Conservation (phyloP, 1,139 yeast genomes). For the Geotrichum aggregatum region DNA sequence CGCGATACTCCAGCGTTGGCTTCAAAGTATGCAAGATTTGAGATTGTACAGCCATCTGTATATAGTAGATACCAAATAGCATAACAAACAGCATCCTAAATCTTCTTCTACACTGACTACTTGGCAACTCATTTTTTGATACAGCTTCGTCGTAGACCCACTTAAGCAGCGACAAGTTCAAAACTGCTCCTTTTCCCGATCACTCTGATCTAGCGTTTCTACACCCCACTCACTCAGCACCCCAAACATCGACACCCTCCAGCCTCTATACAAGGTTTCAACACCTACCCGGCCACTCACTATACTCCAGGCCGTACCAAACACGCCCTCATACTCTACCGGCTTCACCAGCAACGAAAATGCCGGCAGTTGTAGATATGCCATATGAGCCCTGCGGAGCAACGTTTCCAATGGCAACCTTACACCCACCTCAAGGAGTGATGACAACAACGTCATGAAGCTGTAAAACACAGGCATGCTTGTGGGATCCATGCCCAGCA, state of each 20-base stretch:
- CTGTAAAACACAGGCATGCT: slow-evolving; percentile 62
- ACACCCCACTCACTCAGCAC: slow-evolving; percentile 83
- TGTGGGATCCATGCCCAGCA: slow-evolving; percentile 65
- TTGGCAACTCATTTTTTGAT: too few relatives aligned
- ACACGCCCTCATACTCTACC: slow-evolving; percentile 46
- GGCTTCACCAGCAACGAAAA: slow-evolving; percentile 36
- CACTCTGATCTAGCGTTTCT: slow-evolving; percentile 45
- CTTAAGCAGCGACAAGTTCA: too few relatives aligned
- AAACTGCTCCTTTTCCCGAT: slow-evolving; percentile 38
- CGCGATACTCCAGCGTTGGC: slow-evolving; percentile 19
- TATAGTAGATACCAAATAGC: too few relatives aligned
- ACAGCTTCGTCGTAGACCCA: too few relatives aligned
- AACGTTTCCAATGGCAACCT: slow-evolving; percentile 85
- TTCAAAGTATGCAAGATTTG: slow-evolving; percentile 15
- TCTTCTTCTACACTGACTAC: too few relatives aligned
- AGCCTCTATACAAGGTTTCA: slow-evolving; percentile 70
- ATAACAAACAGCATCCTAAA: too few relatives aligned
- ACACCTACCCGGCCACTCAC: slow-evolving; percentile 42
- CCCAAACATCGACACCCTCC: slow-evolving; percentile 82
- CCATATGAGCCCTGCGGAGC: slow-evolving; percentile 75
- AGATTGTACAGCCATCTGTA: neutral
- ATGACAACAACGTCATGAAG: slow-evolving; percentile 49
- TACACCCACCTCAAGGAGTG: slow-evolving; percentile 59
- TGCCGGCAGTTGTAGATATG: slow-evolving; percentile 44
- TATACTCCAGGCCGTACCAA: slow-evolving; percentile 49